phyloP scores from a whole-genome alignment of 2,329 filamentous ascomycete genomes.

The Endocalyx cinctus region DNA sequence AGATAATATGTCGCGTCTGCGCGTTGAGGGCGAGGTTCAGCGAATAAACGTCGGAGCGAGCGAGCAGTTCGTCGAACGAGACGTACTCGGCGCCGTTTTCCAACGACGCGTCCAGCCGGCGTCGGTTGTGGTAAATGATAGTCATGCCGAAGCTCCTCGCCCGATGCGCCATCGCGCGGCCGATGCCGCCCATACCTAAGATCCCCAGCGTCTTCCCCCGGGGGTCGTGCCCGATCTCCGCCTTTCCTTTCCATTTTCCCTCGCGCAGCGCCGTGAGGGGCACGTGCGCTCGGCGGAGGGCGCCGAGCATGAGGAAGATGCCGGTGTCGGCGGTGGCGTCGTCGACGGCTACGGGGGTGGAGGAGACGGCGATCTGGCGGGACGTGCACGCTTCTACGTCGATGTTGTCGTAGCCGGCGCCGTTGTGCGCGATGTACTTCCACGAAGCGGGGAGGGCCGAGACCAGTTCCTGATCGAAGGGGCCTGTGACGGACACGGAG shows the following conservation, averaged over 20 bases:
- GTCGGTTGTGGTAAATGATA: slow-evolving; percentile 55
- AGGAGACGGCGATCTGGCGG: slow-evolving; percentile 22
- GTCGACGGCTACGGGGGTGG: slow-evolving; percentile 32
- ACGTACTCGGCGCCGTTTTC: slow-evolving; percentile 45
- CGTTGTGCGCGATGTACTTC: slow-evolving; percentile 48
- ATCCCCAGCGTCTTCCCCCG: slow-evolving; percentile 50
- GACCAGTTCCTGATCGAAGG: slow-evolving; percentile 42
- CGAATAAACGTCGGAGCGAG: slow-evolving; percentile 49
- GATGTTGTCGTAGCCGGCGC: slow-evolving; percentile 58
- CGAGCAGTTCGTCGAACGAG: slow-evolving; percentile 49
- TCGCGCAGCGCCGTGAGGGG: slow-evolving; percentile 40
- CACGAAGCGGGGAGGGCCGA: slow-evolving; percentile 37
- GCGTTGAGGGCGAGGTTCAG: slow-evolving; percentile 48
- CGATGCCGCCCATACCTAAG: slow-evolving; percentile 58
- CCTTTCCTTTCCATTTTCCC: slow-evolving; percentile 37
- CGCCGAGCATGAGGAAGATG: slow-evolving; percentile 47
- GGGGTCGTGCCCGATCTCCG: slow-evolving; percentile 46
- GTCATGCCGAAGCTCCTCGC: slow-evolving; percentile 50
- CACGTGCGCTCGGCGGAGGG: slow-evolving; percentile 43
- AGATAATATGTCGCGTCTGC: slow-evolving; percentile 48
- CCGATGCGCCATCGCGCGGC: slow-evolving; percentile 41
- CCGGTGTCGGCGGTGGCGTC: slow-evolving; percentile 46
- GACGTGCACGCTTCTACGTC: slow-evolving; percentile 48
- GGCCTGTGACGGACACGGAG: slow-evolving; percentile 19
- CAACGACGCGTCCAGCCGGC: slow-evolving; percentile 26